Percentiles rank a stretch among this genome's conserved stretches.
phyloP scores from a whole-genome alignment of 2,329 filamentous ascomycete species.

The Aureobasidium sp. region DNA sequence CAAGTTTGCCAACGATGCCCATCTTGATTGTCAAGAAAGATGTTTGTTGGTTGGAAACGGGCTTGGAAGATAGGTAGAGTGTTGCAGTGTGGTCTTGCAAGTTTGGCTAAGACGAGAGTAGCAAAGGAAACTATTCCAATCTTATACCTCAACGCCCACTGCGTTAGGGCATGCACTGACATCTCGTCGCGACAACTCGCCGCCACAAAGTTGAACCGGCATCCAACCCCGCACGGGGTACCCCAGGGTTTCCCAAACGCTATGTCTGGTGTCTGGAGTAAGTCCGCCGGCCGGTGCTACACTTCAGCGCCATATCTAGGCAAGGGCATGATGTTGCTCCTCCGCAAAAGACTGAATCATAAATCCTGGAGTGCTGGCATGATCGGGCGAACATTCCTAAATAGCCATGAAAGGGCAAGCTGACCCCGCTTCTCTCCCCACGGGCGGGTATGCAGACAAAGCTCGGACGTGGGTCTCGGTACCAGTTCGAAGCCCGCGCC shows the following conservation, averaged over 20 bases:
- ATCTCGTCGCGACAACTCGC: neutral
- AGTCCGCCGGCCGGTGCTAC: neutral
- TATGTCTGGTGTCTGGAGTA: neutral
- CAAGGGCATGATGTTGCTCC: neutral
- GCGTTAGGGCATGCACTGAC: neutral
- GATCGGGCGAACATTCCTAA: neutral
- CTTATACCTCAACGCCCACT: neutral
- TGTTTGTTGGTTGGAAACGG: neutral
- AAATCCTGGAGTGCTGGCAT: no score
- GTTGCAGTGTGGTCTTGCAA: neutral
- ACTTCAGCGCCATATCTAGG: neutral
- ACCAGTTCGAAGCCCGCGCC: neutral
- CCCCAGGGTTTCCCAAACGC: neutral
- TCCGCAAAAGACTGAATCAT: neutral
- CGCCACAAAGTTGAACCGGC: neutral
- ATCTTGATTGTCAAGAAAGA: slow-evolving; percentile 9
- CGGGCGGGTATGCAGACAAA: neutral
- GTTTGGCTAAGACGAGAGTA: neutral
- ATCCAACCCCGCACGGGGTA: neutral
- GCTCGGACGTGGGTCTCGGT: neutral
- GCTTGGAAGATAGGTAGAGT: neutral
- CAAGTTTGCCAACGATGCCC: slow-evolving; percentile 15
- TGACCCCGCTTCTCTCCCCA: neutral
- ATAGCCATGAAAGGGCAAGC: neutral
- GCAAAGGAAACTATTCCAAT: neutral